phyloP scores from a whole-genome alignment of 2,329 filamentous ascomycete species.

The Aspergillus clavatus region DNA sequence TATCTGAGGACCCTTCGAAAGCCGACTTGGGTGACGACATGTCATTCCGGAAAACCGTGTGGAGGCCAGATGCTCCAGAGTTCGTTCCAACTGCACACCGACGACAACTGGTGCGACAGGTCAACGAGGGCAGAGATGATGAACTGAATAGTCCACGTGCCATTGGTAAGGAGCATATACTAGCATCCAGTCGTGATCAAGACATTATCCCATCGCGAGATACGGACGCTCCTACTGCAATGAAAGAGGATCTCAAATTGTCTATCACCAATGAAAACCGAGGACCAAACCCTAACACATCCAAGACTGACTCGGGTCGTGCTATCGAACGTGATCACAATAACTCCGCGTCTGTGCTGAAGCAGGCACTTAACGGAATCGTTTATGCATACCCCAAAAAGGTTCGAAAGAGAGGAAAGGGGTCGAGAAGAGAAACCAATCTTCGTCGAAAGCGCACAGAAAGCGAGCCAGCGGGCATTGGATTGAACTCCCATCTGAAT shows the following conservation, averaged over 20 bases:
- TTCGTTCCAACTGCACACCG: not conserved
- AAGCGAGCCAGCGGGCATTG: slow-evolving; percentile 7
- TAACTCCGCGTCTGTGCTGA: not conserved
- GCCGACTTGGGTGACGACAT: not conserved
- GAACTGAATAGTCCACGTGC: not conserved
- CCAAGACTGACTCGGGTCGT: not conserved
- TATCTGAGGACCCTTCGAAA: not conserved
- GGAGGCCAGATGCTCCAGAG: not conserved
- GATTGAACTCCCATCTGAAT: not conserved
- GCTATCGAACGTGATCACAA: not conserved
- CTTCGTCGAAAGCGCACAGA: slow-evolving; percentile 2
- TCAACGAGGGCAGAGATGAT: not conserved
- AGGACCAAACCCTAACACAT: not conserved
- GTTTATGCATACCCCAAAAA: slow-evolving; percentile 5
- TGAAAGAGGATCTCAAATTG: not conserved
- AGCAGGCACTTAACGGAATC: not conserved
- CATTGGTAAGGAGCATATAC: not conserved
- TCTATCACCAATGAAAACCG: not conserved
- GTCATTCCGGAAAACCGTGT: not conserved
- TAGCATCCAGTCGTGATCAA: not conserved
- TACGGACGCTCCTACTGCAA: not conserved
- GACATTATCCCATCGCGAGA: not conserved
- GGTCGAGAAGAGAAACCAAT: not conserved
- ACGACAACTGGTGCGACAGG: not conserved
- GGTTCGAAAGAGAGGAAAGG: slow-evolving; percentile 3